These are phyloP conservation scores for Lenzites betulinus DNA, from an alignment of 768 basidiomycete species.

Conservation along the genomic window DNA sequence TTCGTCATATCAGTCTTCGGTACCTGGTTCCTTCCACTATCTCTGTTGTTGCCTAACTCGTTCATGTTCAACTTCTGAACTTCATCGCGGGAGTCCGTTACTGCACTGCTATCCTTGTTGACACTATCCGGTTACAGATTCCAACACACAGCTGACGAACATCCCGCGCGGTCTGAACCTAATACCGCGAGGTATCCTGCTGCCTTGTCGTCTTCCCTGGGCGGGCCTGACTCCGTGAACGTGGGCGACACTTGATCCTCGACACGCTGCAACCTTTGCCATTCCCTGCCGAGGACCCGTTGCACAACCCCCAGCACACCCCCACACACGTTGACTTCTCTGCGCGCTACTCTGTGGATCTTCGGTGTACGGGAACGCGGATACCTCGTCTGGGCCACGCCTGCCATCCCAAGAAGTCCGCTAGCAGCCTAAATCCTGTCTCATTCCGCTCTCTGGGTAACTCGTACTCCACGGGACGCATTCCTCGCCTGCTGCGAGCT, in stretches of 20 bases:
- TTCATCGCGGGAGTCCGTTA: neutral
- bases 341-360: neutral
- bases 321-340: neutral
- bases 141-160: neutral
- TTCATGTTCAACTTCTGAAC: neutral
- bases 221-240: neutral
- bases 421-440: constrained; percentile 9
- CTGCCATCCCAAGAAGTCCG: constrained; percentile 4
- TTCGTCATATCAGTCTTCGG: neutral
- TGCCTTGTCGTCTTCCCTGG: neutral
- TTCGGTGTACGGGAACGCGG: constrained; percentile 8
- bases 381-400: constrained; percentile 11
- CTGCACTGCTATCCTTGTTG: neutral
- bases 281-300: neutral
- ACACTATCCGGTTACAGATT: neutral
- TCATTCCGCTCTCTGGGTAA: neutral
- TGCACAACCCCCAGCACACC: neutral
- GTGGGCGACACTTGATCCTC: neutral
- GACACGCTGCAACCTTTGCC: neutral
- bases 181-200: neutral
- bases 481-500: neutral
- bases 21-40: neutral
- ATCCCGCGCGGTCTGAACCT: neutral
- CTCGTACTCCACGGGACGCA: neutral
- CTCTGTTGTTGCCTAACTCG: neutral